A percentile compares a stretch with the other conserved stretches of the same genome.
Evolutionary conservation across 2,329 filamentous ascomycete genomes (phyloP).

Genomic region (Exophiala spinifera): DNA sequence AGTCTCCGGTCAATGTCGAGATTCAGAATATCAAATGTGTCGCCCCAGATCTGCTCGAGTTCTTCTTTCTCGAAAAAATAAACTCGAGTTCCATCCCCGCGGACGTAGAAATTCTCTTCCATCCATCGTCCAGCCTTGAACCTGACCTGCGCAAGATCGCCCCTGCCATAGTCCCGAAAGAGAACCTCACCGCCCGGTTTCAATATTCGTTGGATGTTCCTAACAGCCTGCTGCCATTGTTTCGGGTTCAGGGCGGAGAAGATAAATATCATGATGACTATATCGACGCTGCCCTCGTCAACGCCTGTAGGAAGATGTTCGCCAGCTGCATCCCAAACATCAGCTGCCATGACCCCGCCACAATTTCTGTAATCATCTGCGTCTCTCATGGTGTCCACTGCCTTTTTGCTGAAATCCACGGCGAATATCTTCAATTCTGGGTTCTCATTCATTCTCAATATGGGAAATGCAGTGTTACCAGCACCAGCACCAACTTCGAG

Average conservation of each 20-base stretch:
- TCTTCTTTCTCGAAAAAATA: constrained; percentile 95
- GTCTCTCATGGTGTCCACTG: constrained; percentile 84
- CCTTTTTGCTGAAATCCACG: constrained; percentile 93
- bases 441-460: constrained; percentile 81
- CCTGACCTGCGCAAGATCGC: constrained; percentile 91
- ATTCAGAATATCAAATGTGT: constrained; percentile 68
- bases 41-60: constrained; percentile 73
- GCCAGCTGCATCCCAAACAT: constrained; percentile 88
- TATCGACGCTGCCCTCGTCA: constrained; percentile 75
- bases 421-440: constrained; percentile 78
- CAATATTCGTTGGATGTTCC: constrained; percentile 75
- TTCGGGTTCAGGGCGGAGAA: constrained; percentile 84
- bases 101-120: constrained; percentile 94
- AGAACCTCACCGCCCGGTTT: constrained; percentile 92
- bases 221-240: constrained; percentile 80
- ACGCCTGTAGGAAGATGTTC: constrained; percentile 71
- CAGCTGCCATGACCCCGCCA: constrained; percentile 66
- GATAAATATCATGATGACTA: constrained; percentile 94
- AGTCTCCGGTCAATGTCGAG: constrained; percentile 83
- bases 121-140: constrained; percentile 95
- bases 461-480: constrained; percentile 93
- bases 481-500: constrained; percentile 93
- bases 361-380: constrained; percentile 71
- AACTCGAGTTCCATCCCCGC: constrained; percentile 91
- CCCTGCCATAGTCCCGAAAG: constrained; percentile 94